phyloP scores from a whole-genome alignment of 2,329 filamentous ascomycete species.

The Penicillium sp. region DNA sequence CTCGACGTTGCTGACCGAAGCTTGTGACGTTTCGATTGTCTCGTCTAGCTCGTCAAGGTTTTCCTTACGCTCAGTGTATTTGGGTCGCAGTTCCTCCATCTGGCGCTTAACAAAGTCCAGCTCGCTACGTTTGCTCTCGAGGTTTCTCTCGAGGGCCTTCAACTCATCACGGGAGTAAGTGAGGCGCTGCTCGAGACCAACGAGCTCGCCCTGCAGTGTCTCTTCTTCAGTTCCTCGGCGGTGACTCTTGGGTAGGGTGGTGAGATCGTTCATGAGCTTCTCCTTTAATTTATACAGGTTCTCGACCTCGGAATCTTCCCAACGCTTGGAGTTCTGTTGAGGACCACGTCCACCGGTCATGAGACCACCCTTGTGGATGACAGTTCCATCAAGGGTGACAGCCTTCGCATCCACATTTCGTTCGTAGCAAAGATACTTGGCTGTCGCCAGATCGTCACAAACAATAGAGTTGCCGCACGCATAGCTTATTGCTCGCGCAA shows the following conservation, averaged over 20 bases:
- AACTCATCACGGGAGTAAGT: constrained; percentile 71
- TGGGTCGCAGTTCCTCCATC: constrained; percentile 72
- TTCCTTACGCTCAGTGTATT: constrained; percentile 68
- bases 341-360: constrained; percentile 93
- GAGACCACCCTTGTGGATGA: constrained; percentile 92
- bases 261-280: constrained; percentile 73
- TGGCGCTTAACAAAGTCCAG: constrained; percentile 69
- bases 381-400: constrained; percentile 89
- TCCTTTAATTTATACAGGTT: constrained; percentile 74
- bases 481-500: constrained; percentile 91
- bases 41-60: constrained; percentile 63
- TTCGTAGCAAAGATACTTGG: constrained; percentile 85
- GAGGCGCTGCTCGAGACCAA: constrained; percentile 74
- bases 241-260: constrained; percentile 74
- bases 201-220: constrained; percentile 72
- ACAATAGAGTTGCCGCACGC: constrained; percentile 94
- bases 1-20: constrained; percentile 74
- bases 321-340: constrained; percentile 73
- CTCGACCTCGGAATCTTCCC: constrained; percentile 86
- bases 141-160: constrained; percentile 74
- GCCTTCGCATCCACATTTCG: constrained; percentile 86
- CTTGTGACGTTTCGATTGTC: constrained; percentile 55
- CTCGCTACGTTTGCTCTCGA: constrained; percentile 79
- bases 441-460: constrained; percentile 81
- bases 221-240: constrained; percentile 76